These are phyloP conservation scores for Fusarium circinatum DNA, from an alignment of 2,329 filamentous ascomycete species.

Conservation along the genomic window DNA sequence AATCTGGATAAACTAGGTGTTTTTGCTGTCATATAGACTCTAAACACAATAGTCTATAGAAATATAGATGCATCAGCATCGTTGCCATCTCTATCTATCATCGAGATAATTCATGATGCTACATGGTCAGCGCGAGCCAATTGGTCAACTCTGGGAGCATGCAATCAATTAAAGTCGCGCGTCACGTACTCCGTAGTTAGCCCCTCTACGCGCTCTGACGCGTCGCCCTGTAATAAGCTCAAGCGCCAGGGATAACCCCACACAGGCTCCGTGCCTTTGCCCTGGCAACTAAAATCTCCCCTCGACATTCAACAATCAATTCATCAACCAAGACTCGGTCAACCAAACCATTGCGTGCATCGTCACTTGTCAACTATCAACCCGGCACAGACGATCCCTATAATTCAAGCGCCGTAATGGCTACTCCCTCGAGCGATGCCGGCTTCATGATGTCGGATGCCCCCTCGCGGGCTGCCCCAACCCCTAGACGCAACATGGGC, in stretches of 20 bases:
- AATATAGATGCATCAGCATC: not conserved
- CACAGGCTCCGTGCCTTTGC: conserved; percentile 32
- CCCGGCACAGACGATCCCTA: conserved; percentile 1
- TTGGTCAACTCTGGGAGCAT: conserved; percentile 43
- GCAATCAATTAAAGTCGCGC: conserved; percentile 56
- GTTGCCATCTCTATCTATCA: not conserved
- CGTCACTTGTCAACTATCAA: not conserved
- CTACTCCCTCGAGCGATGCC: conserved; percentile 63
- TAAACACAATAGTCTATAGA: no score
- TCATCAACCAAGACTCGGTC: not conserved
- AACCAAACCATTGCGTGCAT: not conserved
- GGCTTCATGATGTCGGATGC: conserved; percentile 68
- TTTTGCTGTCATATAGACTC: not conserved
- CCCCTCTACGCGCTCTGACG: conserved; percentile 48
- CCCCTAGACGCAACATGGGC: conserved; percentile 55
- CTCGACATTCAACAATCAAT: conserved; percentile 27
- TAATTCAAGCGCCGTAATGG: conserved; percentile 50
- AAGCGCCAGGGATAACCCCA: conserved; percentile 17
- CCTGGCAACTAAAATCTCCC: conserved; percentile 39
- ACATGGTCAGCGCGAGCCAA: not conserved
- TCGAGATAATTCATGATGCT: not conserved
- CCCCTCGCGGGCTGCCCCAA: conserved; percentile 54
- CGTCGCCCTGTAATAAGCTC: conserved; percentile 32
- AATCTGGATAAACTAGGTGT: not conserved
- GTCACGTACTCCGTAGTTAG: conserved; percentile 42